Evolutionary conservation across 1,284 basidiomycete species (phyloP).

Genomic region (Lentinus polychrous): DNA sequence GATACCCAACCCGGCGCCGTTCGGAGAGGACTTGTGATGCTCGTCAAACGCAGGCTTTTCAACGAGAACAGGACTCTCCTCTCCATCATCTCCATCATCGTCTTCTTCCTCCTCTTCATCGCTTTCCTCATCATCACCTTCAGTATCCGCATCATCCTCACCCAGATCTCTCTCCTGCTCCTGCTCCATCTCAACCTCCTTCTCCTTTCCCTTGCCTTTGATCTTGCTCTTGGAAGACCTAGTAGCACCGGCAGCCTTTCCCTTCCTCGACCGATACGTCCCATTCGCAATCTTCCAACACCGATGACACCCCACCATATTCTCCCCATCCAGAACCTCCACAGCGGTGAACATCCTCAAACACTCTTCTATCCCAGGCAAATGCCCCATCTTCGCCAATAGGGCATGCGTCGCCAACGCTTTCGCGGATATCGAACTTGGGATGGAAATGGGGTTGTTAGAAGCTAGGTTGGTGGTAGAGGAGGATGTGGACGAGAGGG

Average conservation of each 20-base stretch:
- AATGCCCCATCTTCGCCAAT: slow-evolving; percentile 45
- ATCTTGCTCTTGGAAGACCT: too few species aligned
- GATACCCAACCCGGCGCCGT: not conserved
- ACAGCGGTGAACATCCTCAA: slow-evolving; percentile 84
- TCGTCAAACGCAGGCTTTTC: not conserved
- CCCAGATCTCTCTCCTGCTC: slow-evolving; percentile 2
- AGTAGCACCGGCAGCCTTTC: too few species aligned
- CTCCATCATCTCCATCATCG: slow-evolving; percentile 21
- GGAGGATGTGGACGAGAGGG: slow-evolving; percentile 7
- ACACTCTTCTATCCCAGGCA: slow-evolving; percentile 64
- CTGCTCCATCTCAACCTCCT: slow-evolving; percentile 2
- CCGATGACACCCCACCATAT: slow-evolving; percentile 86
- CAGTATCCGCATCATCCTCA: slow-evolving; percentile 1
- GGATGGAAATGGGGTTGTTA: slow-evolving; percentile 4
- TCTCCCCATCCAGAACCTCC: slow-evolving; percentile 88
- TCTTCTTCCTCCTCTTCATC: not conserved
- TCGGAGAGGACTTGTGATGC: not conserved
- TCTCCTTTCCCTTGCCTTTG: not conserved
- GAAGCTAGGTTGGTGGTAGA: slow-evolving; percentile 7
- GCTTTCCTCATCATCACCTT: slow-evolving; percentile 8
- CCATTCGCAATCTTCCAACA: slow-evolving; percentile 89
- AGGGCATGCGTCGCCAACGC: slow-evolving; percentile 26
- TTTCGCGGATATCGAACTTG: slow-evolving; percentile 10
- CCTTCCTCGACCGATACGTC: slow-evolving; percentile 31
- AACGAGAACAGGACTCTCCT: slow-evolving; percentile 12